These are phyloP conservation scores for Brasilioporus rufonigricans DNA, from an alignment of 768 basidiomycete genomes.

Conservation along the genomic window DNA sequence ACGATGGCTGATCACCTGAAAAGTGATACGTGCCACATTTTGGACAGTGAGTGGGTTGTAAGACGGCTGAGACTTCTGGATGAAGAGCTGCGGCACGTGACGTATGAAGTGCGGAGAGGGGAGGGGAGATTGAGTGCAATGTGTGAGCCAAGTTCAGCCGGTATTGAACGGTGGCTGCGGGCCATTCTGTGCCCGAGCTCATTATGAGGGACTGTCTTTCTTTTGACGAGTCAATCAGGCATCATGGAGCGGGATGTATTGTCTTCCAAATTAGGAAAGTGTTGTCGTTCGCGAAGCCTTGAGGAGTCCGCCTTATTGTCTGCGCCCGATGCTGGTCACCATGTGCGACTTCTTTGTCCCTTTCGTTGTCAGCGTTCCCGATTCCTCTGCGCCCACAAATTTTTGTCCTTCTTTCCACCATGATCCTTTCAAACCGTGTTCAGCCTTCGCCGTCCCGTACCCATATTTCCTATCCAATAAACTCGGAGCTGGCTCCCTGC, in stretches of 20 bases:
- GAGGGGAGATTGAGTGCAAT: constrained; percentile 50
- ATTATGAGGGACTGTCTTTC: not conserved
- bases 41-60: constrained; percentile 39
- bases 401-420: constrained; percentile 12
- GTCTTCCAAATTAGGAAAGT: constrained; percentile 24
- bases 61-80: constrained; percentile 22
- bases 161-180: constrained; percentile 39
- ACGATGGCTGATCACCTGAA: constrained; percentile 37
- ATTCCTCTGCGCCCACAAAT: not conserved
- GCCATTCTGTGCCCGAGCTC: not conserved
- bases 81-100: constrained; percentile 36
- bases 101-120: constrained; percentile 63
- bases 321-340: not conserved
- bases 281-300: constrained; percentile 20
- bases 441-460: constrained; percentile 16
- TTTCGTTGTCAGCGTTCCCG: constrained; percentile 6
- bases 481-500: constrained; percentile 30
- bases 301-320: constrained; percentile 16
- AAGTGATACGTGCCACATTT: constrained; percentile 54
- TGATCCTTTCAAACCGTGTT: constrained; percentile 25
- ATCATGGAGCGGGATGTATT: constrained; percentile 18
- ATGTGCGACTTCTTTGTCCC: constrained; percentile 10
- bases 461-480: constrained; percentile 7
- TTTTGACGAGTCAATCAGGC: too few relatives aligned
- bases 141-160: constrained; percentile 46